Evolutionary conservation across 192 early-diverging fungal genomes (phyloP).

Genomic region (Rhizophagus sp.): DNA sequence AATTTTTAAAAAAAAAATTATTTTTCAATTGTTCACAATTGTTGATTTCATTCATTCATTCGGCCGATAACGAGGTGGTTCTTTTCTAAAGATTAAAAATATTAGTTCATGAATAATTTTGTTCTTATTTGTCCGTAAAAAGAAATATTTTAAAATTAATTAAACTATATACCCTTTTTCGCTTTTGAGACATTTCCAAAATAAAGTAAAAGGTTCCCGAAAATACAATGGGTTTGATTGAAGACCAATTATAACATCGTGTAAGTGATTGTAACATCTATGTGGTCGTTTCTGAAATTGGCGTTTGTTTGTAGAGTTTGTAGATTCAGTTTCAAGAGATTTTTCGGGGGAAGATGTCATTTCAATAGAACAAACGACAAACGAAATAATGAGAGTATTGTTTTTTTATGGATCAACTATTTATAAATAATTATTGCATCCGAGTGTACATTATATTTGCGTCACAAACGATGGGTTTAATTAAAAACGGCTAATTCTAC

Average conservation of each 20-base stretch:
- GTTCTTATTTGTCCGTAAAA: not conserved
- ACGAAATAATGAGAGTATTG: not conserved
- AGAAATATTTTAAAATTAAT: not conserved
- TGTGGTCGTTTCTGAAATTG: not conserved
- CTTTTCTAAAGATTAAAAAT: not conserved
- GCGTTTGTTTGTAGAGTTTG: too few relatives aligned
- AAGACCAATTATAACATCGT: not conserved
- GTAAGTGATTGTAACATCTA: not conserved
- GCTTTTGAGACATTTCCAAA: not conserved
- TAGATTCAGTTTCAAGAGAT: not conserved
- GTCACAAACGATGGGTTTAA: too few relatives aligned
- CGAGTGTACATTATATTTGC: too few relatives aligned
- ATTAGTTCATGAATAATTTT: not conserved
- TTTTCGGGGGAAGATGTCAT: not conserved
- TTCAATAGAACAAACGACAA: not conserved
- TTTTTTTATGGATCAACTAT: not conserved
- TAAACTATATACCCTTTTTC: not conserved
- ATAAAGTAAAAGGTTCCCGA: not conserved
- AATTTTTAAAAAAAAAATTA: not conserved
- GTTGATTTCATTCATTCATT: not conserved
- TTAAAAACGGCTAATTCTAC: too few relatives aligned
- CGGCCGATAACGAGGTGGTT: not conserved
- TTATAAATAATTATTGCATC: too few relatives aligned
- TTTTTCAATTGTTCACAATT: not conserved
- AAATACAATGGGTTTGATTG: not conserved